Base-by-base conservation (phyloP, 192 early-diverging fungal genomes). In the Mortierella claussenii region DNA sequence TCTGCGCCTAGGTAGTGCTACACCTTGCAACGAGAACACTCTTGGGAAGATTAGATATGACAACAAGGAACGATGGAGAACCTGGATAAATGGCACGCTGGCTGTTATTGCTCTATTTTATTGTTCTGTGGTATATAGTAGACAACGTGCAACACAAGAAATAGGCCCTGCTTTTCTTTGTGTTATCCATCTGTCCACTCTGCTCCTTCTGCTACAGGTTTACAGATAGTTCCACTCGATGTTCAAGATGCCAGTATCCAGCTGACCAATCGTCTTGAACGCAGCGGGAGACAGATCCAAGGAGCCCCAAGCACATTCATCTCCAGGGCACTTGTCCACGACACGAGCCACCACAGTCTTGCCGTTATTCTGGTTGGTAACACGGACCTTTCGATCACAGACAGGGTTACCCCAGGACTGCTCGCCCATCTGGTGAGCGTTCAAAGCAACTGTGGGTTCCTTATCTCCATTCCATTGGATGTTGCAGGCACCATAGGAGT, bases 271-370 rank as follows among this genome's bases (percentile, higher is more conserved):
- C 21, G 60, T 1, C 44, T 69, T 66, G 58, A 82, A 82, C 24
- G 79, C 60, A 40, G 66, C 44, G 27, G 70, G 69, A 8, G 76
- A 79, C 13, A 80, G 53, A 51, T 82, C 79, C 10, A 80, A 46
- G 18, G 79, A 74, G 20, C 69, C 51, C 12, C 42, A 49, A 36
- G 40, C 52, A 33, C 83, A 82, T 17, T 76, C 61, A 43, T 71
- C 54, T 13, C 68, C 68, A 11, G 83, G 83, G 67, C 80, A 84
- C 18, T 62, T 74, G 60, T 84, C 83, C 7, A 74, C 79, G n/a
- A 84, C 68, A 3, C 64, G 79, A 44, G 65, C 71, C n/a, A 32
- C 24, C 28, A 69, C 79, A 31, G 61, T 46, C 55, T 71, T 79
- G 59, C 51, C 59, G 47, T 71, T 62, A 11, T 50, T 49, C 9